Evolutionary conservation across 495 filamentous ascomycete species (phyloP).

Genomic region (Saxispiralis lemnorum): DNA sequence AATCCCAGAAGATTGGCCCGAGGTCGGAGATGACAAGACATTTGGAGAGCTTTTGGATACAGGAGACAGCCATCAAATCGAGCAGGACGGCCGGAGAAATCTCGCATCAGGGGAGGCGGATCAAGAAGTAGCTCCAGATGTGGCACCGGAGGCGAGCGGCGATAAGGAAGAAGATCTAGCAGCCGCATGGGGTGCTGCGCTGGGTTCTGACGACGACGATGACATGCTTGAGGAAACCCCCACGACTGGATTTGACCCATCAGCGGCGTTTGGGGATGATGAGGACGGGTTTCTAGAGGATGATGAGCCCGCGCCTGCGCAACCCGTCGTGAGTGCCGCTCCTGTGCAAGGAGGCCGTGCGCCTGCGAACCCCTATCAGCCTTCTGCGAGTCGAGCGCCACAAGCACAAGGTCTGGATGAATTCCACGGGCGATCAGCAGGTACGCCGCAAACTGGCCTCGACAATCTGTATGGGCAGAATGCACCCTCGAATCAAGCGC

Average conservation of each 20-base stretch:
- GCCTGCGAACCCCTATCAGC: not conserved
- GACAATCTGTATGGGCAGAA: slow-evolving; percentile 10
- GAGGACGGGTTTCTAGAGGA: slow-evolving; percentile 59
- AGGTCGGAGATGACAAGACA: slow-evolving; percentile 12
- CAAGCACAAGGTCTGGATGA: no score
- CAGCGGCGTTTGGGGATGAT: slow-evolving; percentile 48
- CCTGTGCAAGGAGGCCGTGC: not conserved
- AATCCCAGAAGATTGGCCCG: not conserved
- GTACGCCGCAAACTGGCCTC: slow-evolving; percentile 14
- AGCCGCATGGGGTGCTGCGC: slow-evolving; percentile 66
- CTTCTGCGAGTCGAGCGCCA: not conserved
- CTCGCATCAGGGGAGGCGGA: not conserved
- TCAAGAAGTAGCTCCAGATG: not conserved
- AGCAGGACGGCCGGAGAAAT: not conserved
- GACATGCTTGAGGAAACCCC: slow-evolving; percentile 40
- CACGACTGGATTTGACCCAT: slow-evolving; percentile 29
- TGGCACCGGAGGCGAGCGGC: not conserved
- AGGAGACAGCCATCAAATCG: not conserved
- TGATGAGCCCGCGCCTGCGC: slow-evolving; percentile 18
- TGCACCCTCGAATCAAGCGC: slow-evolving; percentile 24
- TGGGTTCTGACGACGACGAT: slow-evolving; percentile 71
- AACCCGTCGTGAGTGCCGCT: not conserved
- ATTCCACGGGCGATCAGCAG: slow-evolving; percentile 6
- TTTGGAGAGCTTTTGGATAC: slow-evolving; percentile 12
- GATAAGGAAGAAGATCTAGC: slow-evolving; percentile 44